Conservation (phyloP, 352 stramenopile species). For the Pythium volutum region DNA sequence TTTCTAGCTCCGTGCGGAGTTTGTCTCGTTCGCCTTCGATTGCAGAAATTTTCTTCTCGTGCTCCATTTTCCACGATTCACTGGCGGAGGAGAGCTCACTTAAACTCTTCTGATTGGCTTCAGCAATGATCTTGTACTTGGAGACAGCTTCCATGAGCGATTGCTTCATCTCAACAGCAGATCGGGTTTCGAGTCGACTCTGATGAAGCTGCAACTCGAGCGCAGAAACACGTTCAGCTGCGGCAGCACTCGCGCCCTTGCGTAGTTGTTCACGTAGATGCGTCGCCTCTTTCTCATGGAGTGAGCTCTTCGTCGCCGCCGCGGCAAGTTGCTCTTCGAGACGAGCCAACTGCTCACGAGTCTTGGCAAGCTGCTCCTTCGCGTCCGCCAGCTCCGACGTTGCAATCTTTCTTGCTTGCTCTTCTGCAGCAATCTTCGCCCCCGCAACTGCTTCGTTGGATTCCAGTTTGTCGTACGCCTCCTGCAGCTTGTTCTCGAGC, state of each 20-base stretch:
- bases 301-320: slow-evolving; percentile 35
- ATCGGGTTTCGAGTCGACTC: slow-evolving; percentile 55
- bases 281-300: slow-evolving; percentile 60
- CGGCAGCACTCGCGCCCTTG: slow-evolving; percentile 58
- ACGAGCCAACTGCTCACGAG: slow-evolving; percentile 45
- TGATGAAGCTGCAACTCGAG: slow-evolving; percentile 64
- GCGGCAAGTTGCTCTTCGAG: slow-evolving; percentile 53
- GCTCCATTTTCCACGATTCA: slow-evolving; percentile 53
- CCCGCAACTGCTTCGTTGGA: slow-evolving; percentile 46
- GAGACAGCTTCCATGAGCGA: slow-evolving; percentile 55
- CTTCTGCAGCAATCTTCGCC: slow-evolving; percentile 40
- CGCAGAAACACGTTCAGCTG: slow-evolving; percentile 52
- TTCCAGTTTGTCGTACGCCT: slow-evolving; percentile 62
- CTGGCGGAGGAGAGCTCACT: slow-evolving; percentile 57
- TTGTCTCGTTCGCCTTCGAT: slow-evolving; percentile 38
- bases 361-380: slow-evolving; percentile 30
- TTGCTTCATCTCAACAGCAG: slow-evolving; percentile 54
- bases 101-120: slow-evolving; percentile 72
- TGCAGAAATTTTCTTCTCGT: slow-evolving; percentile 47
- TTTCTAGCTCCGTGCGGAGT: slow-evolving; percentile 43
- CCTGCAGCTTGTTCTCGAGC: slow-evolving; percentile 56
- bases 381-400: slow-evolving; percentile 37
- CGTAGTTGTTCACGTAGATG: slow-evolving; percentile 54
- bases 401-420: slow-evolving; percentile 62
- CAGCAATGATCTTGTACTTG: slow-evolving; percentile 75